Evolutionary conservation across 2,329 filamentous ascomycete species (phyloP), one percentile per base, ranked within the genome.

Genomic region (Botrytis byssoidea): DNA sequence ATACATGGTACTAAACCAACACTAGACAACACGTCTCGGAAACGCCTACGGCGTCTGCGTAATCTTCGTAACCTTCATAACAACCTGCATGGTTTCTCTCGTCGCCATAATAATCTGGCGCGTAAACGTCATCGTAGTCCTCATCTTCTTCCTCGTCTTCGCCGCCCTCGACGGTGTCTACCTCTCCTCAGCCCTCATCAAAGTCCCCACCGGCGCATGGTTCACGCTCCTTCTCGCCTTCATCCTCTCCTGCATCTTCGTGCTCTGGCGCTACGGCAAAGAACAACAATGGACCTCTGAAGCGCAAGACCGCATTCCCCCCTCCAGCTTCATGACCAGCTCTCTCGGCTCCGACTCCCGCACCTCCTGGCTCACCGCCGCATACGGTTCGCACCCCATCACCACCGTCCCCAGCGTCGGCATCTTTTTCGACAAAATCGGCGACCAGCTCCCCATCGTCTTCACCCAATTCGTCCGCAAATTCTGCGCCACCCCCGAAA

Each of bases 31-130:
- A 0, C 85, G 86, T 72, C 86, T 94, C 0, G 92, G 92, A 37
- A 89, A 93, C 78, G 92, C 92, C 0, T 94, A 94, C 77, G 92
- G 92, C 57, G 90, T 93, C 12, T 95, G 92, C 77, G 92, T 95
- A 79, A 93, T 94, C 77, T 88, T 93, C 67, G 92, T 94, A 61
- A 93, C 92, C 0, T 93, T 94, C 80, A 90, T 95, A 79, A 91
- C 91, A 72, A 94, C 92, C 0, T 91, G 88, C 81, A 90, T 95
- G 86, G 90, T 93, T 1, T 87, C 91, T 0, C 83, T 95, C 1
- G 90, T 92, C 1, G 90, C 92, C 0, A 85, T 94, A 3, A 85
- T 94, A 55, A 90, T 93, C 57, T 95, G 92, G 92, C 86, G 88
- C 32, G 81, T 92, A 40, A 86, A 88, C 3, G 83, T 88, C 2